Conservation (phyloP, 1,284 basidiomycete genomes). For the Blastosporella zonata region DNA sequence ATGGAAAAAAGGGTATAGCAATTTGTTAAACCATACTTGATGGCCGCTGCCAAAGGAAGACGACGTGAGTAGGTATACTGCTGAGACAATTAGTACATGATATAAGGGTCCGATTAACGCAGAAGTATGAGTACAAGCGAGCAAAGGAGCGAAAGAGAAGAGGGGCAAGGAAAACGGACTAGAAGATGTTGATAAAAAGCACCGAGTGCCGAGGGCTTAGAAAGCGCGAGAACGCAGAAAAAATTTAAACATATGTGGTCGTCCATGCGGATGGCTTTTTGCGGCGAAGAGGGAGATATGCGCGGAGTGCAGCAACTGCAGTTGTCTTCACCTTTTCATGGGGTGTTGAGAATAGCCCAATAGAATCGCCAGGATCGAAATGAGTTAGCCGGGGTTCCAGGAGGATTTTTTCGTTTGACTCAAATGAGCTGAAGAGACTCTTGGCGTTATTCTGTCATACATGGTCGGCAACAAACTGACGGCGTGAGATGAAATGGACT, state of each 20-base stretch:
- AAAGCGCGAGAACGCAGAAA: background rate
- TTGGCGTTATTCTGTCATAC: constrained; percentile 19
- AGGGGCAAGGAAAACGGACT: background rate
- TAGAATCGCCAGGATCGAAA: constrained; percentile 24
- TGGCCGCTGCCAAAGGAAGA: too few species aligned
- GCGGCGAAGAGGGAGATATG: constrained; percentile 17
- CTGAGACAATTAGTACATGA: background rate
- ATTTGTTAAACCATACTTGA: too few species aligned
- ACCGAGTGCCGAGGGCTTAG: too few species aligned
- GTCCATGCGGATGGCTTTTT: background rate
- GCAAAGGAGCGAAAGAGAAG: background rate
- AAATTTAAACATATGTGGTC: background rate
- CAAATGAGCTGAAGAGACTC: constrained; percentile 17
- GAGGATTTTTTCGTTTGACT: constrained; percentile 21
- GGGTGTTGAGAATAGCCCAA: constrained; percentile 28
- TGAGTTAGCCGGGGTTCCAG: constrained; percentile 21
- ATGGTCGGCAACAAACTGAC: constrained; percentile 3
- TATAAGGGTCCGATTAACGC: background rate
- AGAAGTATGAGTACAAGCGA: background rate
- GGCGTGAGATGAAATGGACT: background rate
- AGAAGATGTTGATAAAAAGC: background rate
- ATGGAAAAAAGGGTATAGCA: too few species aligned
- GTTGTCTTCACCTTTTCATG: constrained; percentile 9
- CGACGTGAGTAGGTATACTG: too few species aligned
- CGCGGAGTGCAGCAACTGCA: constrained; percentile 16